Conservation (phyloP, 169 alveolate genomes). For the Plasmodium yoelii region DNA sequence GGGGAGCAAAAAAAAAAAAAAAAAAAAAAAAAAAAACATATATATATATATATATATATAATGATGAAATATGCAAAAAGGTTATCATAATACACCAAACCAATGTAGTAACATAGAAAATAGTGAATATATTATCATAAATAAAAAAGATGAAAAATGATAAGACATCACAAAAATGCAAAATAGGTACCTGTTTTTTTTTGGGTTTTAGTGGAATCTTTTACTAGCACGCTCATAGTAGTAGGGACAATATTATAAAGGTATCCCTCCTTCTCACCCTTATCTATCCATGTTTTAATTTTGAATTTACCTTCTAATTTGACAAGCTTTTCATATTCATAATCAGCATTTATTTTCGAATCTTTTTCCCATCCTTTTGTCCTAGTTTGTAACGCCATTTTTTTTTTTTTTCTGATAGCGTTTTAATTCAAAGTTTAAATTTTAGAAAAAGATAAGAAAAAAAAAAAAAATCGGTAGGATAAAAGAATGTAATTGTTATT, state of each 20-base stretch:
- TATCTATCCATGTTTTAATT: constrained; percentile 76
- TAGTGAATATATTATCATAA: too few relatives aligned
- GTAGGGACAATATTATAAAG: constrained; percentile 90
- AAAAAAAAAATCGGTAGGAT: not conserved
- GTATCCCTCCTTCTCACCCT: constrained; percentile 86
- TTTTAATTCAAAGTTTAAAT: not conserved
- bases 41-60: not conserved
- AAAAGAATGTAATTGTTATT: constrained; percentile 3
- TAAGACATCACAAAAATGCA: too few relatives aligned
- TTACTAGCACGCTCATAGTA: constrained; percentile 82
- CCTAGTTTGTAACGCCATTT: constrained; percentile 58
- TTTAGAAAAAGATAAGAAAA: not conserved
- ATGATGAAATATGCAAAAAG: not conserved
- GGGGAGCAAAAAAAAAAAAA: not conserved
- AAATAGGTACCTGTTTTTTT: constrained; percentile 58
- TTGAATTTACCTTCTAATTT: constrained; percentile 54
- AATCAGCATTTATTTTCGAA: constrained; percentile 66
- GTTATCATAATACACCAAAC: too few relatives aligned
- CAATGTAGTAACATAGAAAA: too few relatives aligned
- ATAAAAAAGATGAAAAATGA: too few relatives aligned
- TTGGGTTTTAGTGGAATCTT: constrained; percentile 38
- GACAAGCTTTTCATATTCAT: constrained; percentile 41
- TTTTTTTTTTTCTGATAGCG: not conserved
- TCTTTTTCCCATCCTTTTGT: constrained; percentile 75
- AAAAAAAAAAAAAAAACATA: not conserved